Conservation (phyloP, 179 eudicot genomes). For the Spergularia azorica region DNA sequence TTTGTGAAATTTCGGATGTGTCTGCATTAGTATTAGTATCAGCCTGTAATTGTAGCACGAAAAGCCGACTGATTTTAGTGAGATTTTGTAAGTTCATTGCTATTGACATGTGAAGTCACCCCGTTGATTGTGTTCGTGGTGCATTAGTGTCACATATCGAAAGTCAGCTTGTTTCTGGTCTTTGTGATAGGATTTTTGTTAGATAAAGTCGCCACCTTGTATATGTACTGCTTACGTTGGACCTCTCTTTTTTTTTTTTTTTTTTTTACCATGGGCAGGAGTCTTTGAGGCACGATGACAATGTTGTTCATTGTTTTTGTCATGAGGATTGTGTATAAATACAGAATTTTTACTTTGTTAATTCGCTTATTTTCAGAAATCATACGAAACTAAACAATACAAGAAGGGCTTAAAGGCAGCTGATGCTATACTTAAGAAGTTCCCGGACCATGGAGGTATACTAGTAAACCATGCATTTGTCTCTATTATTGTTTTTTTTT, state of each 20-base stretch:
- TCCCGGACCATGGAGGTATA: slow-evolving; percentile 99
- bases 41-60: neutral
- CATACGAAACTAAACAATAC: slow-evolving; percentile 96
- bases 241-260: too few relatives aligned
- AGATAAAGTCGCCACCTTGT: too few relatives aligned
- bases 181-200: neutral
- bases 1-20: too few relatives aligned
- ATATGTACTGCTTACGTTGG: too few relatives aligned
- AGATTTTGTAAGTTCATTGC: neutral
- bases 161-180: neutral
- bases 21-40: too few relatives aligned
- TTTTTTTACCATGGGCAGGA: neutral
- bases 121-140: neutral
- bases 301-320: neutral
- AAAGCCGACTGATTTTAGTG: neutral
- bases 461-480: neutral
- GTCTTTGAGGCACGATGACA: neutral
- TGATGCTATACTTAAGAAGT: slow-evolving; percentile 91
- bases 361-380: slow-evolving; percentile 55
- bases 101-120: neutral
- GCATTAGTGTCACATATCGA: neutral
- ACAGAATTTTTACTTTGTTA: neutral
- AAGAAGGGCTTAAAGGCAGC: slow-evolving; percentile 99
- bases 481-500: neutral
- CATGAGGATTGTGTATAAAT: neutral